A percentile compares a stretch with the other conserved stretches of the same genome.
These are phyloP conservation scores for Dactylellina leptospora DNA, from an alignment of 2,329 filamentous ascomycete species.

Conservation along the genomic window DNA sequence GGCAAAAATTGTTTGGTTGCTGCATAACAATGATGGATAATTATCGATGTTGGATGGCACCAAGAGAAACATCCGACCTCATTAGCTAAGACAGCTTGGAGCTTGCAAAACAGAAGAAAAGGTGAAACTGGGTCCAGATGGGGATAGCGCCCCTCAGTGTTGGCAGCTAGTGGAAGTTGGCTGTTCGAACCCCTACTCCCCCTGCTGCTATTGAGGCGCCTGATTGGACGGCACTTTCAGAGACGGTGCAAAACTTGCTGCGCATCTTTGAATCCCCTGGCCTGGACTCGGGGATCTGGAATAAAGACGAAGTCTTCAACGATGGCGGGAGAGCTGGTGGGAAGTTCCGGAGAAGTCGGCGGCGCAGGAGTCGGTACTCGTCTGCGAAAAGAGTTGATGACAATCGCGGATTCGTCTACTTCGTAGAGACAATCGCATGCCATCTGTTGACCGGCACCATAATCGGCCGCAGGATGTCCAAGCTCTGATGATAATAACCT, in stretches of 20 bases:
- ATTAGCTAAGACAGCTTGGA: slow-evolving; percentile 48
- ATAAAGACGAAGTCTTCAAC: neutral
- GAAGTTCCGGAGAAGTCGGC: neutral
- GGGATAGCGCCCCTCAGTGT: slow-evolving; percentile 34
- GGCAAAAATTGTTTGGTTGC: slow-evolving; percentile 12
- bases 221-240: slow-evolving; percentile 40
- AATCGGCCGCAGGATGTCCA: neutral
- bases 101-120: slow-evolving; percentile 26
- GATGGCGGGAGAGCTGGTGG: neutral
- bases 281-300: slow-evolving; percentile 31
- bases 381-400: neutral
- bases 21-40: slow-evolving; percentile 45
- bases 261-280: slow-evolving; percentile 29
- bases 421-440: neutral
- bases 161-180: slow-evolving; percentile 42
- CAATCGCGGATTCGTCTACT: neutral
- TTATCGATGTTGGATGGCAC: slow-evolving; percentile 38
- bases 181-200: slow-evolving; percentile 26
- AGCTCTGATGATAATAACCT: neutral
- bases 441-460: neutral
- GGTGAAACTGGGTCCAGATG: slow-evolving; percentile 33
- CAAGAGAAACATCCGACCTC: slow-evolving; percentile 43
- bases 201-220: slow-evolving; percentile 20
- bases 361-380: neutral
- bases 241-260: slow-evolving; percentile 24